These are phyloP conservation scores for Talaromyces sp. DNA, from an alignment of 2,329 filamentous ascomycete genomes.

Conservation along the genomic window DNA sequence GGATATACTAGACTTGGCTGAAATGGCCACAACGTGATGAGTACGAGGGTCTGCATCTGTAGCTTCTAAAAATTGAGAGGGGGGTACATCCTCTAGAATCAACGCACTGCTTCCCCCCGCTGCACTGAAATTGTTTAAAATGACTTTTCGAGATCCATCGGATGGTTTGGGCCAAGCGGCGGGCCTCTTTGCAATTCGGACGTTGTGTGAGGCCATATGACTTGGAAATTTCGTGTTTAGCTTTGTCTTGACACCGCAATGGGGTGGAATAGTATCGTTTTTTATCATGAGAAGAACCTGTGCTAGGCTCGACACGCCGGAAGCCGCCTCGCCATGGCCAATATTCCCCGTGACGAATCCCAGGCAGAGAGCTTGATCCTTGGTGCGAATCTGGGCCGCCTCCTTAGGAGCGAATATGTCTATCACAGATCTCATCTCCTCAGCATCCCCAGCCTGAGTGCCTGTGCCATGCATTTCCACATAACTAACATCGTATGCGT, in stretches of 20 bases:
- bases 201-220: constrained; percentile 37
- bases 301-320: constrained; percentile 37
- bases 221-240: constrained; percentile 43
- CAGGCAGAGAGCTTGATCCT: constrained; percentile 48
- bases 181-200: constrained; percentile 42
- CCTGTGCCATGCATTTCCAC: constrained; percentile 89
- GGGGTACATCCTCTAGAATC: constrained; percentile 54
- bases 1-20: constrained; percentile 45
- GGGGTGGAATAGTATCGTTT: constrained; percentile 25
- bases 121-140: constrained; percentile 63
- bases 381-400: constrained; percentile 43
- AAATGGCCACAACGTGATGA: constrained; percentile 49
- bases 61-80: constrained; percentile 17
- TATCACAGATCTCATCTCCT: constrained; percentile 74
- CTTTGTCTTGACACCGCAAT: constrained; percentile 31
- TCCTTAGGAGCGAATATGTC: constrained; percentile 51
- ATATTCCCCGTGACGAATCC: constrained; percentile 61
- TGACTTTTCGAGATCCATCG: constrained; percentile 29
- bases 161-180: constrained; percentile 29
- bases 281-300: constrained; percentile 35
- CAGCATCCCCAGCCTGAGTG: constrained; percentile 76
- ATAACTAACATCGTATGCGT: constrained; percentile 72
- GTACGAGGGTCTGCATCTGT: constrained; percentile 43
- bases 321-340: constrained; percentile 58
- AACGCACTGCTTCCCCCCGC: constrained; percentile 64